These are phyloP conservation scores for Emericellopsis terricola DNA, from an alignment of 495 filamentous ascomycete species.

Conservation along the genomic window DNA sequence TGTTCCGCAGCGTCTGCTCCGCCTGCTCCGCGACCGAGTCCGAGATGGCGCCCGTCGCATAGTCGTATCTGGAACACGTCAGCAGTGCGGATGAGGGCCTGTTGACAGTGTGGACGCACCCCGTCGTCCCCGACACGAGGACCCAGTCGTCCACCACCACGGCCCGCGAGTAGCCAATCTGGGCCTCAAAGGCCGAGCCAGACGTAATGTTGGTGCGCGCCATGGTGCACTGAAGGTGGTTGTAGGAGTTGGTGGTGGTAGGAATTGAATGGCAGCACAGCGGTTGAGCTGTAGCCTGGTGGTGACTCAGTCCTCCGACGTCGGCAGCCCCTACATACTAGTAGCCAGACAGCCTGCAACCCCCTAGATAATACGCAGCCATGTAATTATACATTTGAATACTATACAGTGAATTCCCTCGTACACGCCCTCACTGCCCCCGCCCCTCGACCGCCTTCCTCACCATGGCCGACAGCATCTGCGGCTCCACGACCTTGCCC, in stretches of 20 bases:
- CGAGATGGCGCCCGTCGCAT: constrained; percentile 13
- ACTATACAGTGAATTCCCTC: not conserved
- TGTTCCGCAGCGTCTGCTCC: constrained; percentile 16
- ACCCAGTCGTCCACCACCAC: constrained; percentile 17
- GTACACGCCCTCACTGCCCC: not conserved
- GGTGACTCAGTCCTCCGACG: no score
- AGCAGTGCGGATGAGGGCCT: not conserved
- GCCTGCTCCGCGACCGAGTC: constrained; percentile 15
- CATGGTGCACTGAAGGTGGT: constrained; percentile 3
- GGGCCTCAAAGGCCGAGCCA: constrained; percentile 18
- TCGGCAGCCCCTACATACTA: no score
- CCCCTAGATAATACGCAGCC: not conserved
- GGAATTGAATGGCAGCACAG: not conserved
- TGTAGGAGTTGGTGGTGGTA: not conserved
- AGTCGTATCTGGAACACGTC: constrained; percentile 15
- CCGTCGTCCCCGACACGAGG: constrained; percentile 23
- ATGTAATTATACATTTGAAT: not conserved
- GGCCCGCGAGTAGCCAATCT: constrained; percentile 25
- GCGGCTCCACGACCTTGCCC: constrained; percentile 20
- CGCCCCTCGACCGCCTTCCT: constrained; percentile 8
- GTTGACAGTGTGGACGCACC: constrained; percentile 5
- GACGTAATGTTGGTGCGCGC: constrained; percentile 14
- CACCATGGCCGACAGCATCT: constrained; percentile 12
- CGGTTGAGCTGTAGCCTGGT: no score
- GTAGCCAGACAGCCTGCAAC: no score